Evolutionary conservation across 2,329 filamentous ascomycete species (phyloP).

Genomic region (Pezicula radicicola): DNA sequence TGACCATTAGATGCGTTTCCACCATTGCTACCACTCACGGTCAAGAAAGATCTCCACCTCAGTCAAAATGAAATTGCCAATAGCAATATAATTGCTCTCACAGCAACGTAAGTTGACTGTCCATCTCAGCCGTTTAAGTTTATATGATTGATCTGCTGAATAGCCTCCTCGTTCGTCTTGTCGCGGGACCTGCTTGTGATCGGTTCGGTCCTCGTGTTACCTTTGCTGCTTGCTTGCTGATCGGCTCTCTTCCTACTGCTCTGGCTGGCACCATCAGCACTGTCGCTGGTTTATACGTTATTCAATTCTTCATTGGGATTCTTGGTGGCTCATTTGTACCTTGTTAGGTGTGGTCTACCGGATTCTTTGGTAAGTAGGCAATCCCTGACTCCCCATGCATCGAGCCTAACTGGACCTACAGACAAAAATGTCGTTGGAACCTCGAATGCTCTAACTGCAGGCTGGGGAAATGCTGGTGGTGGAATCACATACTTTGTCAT

Average conservation of each 20-base stretch:
- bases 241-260: slow-evolving; percentile 75
- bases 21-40: slow-evolving; percentile 75
- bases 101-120: slow-evolving; percentile 51
- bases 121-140: background rate
- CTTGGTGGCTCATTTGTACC: slow-evolving; percentile 74
- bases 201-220: slow-evolving; percentile 74
- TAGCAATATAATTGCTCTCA: slow-evolving; percentile 81
- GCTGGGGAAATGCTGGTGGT: slow-evolving; percentile 80
- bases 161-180: slow-evolving; percentile 66
- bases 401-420: background rate
- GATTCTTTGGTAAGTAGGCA: slow-evolving; percentile 58
- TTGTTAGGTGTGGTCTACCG: slow-evolving; percentile 86
- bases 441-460: slow-evolving; percentile 77
- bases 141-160: slow-evolving; percentile 1
- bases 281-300: slow-evolving; percentile 61
- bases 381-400: slow-evolving; percentile 68
- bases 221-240: slow-evolving; percentile 71
- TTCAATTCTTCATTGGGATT: slow-evolving; percentile 76
- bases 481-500: slow-evolving; percentile 92
- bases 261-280: slow-evolving; percentile 73
- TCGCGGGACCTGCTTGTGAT: slow-evolving; percentile 81
- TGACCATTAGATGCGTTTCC: slow-evolving; percentile 59
- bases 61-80: slow-evolving; percentile 70
- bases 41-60: slow-evolving; percentile 72
- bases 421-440: slow-evolving; percentile 87